phyloP scores from a whole-genome alignment of 345 rosid genomes.

The Raphanus sativus region DNA sequence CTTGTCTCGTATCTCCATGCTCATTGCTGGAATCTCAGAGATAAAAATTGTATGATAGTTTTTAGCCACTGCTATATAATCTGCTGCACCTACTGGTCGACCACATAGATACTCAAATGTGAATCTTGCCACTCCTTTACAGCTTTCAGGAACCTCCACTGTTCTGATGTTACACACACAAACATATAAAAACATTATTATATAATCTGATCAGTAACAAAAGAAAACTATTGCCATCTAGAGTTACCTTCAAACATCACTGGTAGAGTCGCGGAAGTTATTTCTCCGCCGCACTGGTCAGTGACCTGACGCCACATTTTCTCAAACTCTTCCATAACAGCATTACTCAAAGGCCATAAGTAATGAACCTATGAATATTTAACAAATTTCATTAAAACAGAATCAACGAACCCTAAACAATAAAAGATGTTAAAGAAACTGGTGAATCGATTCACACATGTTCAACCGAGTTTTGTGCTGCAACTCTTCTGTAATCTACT shows the following conservation, averaged over 20 bases:
- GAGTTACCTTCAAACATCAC: constrained; percentile 90
- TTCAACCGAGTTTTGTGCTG: constrained; percentile 57
- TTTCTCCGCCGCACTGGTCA: constrained; percentile 53
- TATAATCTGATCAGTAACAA: neutral
- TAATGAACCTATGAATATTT: constrained; percentile 57
- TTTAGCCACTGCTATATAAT: constrained; percentile 82
- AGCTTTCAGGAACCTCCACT: constrained; percentile 81
- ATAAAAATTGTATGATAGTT: constrained; percentile 80
- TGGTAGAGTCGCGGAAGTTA: constrained; percentile 58
- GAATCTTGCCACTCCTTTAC: constrained; percentile 77
- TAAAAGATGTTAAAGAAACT: constrained; percentile 13
- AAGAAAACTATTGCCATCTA: neutral
- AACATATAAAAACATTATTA: neutral
- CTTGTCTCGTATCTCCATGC: constrained; percentile 87
- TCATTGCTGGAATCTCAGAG: constrained; percentile 75
- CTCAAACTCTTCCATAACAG: constrained; percentile 55
- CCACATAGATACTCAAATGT: constrained; percentile 84
- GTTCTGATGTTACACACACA: constrained; percentile 42
- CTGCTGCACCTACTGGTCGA: constrained; percentile 91
- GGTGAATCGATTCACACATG: constrained; percentile 41
- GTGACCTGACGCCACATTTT: constrained; percentile 67
- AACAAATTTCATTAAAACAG: constrained; percentile 30
- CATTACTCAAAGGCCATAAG: constrained; percentile 68
- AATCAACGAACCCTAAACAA: constrained; percentile 8
- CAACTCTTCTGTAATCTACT: constrained; percentile 79